A percentile compares a stretch with the other conserved stretches of the same genome.
phyloP scores from a whole-genome alignment of 371 early-diverging fungal species.

The Choanephora cucurbitarum region DNA sequence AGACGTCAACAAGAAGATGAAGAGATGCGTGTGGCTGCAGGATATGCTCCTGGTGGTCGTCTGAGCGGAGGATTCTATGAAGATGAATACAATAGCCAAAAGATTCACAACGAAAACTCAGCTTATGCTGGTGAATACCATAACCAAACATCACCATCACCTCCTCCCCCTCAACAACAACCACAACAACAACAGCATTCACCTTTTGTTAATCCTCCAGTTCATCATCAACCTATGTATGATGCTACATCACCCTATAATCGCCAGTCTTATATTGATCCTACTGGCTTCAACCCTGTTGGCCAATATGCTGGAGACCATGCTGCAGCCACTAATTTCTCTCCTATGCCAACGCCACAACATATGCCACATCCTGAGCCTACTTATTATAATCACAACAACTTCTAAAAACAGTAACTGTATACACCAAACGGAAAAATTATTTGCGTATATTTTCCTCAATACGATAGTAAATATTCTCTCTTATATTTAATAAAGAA shows the following conservation, averaged over 20 bases:
- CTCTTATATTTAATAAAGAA: constrained; percentile 1
- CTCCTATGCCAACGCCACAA: constrained; percentile 28
- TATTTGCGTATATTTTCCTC: not conserved
- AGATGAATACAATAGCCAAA: constrained; percentile 10
- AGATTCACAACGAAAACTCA: constrained; percentile 15
- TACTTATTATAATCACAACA: constrained; percentile 19
- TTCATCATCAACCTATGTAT: constrained; percentile 4
- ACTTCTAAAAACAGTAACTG: not conserved
- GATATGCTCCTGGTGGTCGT: constrained; percentile 11
- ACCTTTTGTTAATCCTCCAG: constrained; percentile 11
- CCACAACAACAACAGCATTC: constrained; percentile 5
- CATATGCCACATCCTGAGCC: constrained; percentile 27
- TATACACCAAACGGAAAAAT: no score
- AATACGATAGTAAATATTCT: not conserved
- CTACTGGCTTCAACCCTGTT: constrained; percentile 11
- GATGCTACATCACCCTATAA: constrained; percentile 6
- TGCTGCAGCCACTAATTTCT: constrained; percentile 4
- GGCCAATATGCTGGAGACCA: constrained; percentile 17
- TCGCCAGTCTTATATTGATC: constrained; percentile 5
- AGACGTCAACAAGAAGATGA: constrained; percentile 9
- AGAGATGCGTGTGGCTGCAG: not conserved
- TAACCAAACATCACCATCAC: constrained; percentile 1
- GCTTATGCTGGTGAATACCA: not conserved
- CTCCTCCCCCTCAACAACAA: not conserved
- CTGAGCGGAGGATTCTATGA: constrained; percentile 7